phyloP scores from a whole-genome alignment of 306 rosid genomes.

The Betula pendula region DNA sequence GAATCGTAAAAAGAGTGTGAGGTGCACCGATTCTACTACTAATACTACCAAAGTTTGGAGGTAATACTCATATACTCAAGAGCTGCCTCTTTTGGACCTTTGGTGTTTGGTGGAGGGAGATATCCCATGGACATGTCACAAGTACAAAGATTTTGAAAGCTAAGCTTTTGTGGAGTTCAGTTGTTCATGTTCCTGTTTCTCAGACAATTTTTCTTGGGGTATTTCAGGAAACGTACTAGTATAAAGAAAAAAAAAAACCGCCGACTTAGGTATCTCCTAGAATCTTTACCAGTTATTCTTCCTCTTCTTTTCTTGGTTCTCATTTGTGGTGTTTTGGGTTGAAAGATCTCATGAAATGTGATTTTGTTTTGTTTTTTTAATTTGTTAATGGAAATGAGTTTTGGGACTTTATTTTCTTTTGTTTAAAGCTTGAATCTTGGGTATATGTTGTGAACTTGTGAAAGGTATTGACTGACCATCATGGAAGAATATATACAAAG shows the following conservation, averaged over 20 bases:
- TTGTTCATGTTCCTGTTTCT: slow-evolving; percentile 30
- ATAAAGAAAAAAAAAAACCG: neutral
- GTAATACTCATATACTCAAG: neutral
- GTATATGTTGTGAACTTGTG: neutral
- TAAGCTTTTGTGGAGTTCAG: neutral
- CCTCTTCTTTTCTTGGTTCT: neutral
- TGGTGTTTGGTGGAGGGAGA: neutral
- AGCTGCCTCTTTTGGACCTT: neutral
- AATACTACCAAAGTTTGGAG: neutral
- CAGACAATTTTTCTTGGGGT: slow-evolving; percentile 16
- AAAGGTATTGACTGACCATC: slow-evolving; percentile 11
- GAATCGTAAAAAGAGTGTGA: slow-evolving; percentile 30
- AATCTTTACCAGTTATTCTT: slow-evolving; percentile 41
- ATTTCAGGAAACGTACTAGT: neutral
- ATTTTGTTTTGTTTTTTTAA: neutral
- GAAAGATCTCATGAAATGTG: neutral
- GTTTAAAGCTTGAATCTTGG: slow-evolving; percentile 27
- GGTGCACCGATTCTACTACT: neutral
- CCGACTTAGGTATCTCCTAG: slow-evolving; percentile 50
- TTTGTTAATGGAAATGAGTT: slow-evolving; percentile 6
- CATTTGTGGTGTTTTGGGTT: slow-evolving; percentile 23
- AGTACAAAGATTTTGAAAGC: neutral
- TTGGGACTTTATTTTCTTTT: slow-evolving; percentile 4
- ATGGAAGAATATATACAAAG: slow-evolving; percentile 28
- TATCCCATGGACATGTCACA: neutral